phyloP scores from a whole-genome alignment of 2,329 filamentous ascomycete species.

The Blumeriella jaapii region DNA sequence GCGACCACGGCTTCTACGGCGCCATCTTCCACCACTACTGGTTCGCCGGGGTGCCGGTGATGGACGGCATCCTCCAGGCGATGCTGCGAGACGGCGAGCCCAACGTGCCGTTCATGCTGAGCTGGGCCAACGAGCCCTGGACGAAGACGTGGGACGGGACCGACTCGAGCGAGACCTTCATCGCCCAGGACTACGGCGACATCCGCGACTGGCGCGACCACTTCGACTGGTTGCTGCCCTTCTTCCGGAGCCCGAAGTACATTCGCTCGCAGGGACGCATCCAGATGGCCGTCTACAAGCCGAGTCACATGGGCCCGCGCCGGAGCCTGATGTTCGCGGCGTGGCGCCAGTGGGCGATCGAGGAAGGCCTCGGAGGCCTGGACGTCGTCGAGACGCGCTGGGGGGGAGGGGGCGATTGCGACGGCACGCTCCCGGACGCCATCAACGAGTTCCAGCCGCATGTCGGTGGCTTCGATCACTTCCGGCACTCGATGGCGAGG shows the following conservation, averaged over 20 bases:
- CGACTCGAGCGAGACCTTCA: neutral
- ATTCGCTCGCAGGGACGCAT: constrained; percentile 8
- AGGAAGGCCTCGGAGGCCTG: constrained; percentile 9
- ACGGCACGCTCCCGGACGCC: constrained; percentile 6
- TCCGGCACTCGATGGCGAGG: neutral
- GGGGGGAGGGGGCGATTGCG: constrained; percentile 5
- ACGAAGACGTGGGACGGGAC: constrained; percentile 8
- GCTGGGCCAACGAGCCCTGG: constrained; percentile 13
- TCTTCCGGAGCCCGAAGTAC: constrained; percentile 8
- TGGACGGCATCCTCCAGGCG: constrained; percentile 8
- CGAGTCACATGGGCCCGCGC: constrained; percentile 5
- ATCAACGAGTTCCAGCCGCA: constrained; percentile 10
- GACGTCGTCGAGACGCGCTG: constrained; percentile 9
- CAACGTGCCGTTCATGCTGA: constrained; percentile 9
- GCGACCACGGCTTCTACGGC: constrained; percentile 8
- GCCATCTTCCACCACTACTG: constrained; percentile 10
- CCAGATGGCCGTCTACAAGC: constrained; percentile 8
- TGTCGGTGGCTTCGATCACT: constrained; percentile 6
- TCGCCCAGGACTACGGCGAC: constrained; percentile 7
- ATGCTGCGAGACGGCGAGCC: constrained; percentile 12
- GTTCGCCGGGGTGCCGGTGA: constrained; percentile 8
- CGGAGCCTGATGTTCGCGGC: constrained; percentile 6
- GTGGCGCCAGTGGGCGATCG: constrained; percentile 7
- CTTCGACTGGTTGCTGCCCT: constrained; percentile 9
- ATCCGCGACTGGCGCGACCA: constrained; percentile 6